These are phyloP conservation scores for Ceratocystiopsis minuta DNA, from an alignment of 2,329 filamentous ascomycete genomes.

Conservation along the genomic window DNA sequence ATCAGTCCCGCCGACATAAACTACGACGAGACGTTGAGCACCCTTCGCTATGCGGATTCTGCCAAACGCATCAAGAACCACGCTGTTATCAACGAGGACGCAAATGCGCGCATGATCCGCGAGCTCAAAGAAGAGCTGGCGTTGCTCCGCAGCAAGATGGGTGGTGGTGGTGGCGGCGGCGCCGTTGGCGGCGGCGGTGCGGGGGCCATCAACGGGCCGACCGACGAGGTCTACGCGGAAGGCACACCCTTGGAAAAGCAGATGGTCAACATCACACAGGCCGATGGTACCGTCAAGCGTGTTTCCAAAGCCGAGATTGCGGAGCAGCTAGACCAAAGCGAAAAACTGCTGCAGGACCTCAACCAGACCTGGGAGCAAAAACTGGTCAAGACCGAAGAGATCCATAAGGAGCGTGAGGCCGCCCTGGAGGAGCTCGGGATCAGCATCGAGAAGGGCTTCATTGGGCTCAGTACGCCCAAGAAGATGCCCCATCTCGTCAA, in stretches of 20 bases:
- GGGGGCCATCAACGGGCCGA: conserved; percentile 22
- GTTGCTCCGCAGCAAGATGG: conserved; percentile 70
- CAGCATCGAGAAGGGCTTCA: conserved; percentile 95
- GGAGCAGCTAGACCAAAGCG: conserved; percentile 86
- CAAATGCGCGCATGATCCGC: conserved; percentile 95
- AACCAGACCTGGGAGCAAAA: conserved; percentile 99
- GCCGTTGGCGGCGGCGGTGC: conserved; percentile 23
- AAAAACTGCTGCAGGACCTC: conserved; percentile 87
- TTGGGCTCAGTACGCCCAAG: conserved; percentile 88
- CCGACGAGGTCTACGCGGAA: conserved; percentile 75
- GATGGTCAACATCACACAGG: conserved; percentile 79
- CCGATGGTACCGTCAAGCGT: conserved; percentile 78
- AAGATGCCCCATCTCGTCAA: conserved; percentile 99
- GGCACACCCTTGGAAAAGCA: conserved; percentile 89
- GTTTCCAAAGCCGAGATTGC: conserved; percentile 97
- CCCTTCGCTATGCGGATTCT: conserved; percentile 87
- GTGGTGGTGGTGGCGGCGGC: conserved; percentile 23
- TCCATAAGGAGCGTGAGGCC: conserved; percentile 91
- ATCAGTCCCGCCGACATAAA: conserved; percentile 98
- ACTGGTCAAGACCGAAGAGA: conserved; percentile 80
- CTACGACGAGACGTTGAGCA: conserved; percentile 93
- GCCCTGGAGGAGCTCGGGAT: conserved; percentile 93
- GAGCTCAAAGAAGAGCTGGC: conserved; percentile 91
- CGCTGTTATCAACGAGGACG: conserved; percentile 96
- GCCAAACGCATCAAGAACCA: conserved; percentile 99